Conservation (phyloP, 2,329 filamentous ascomycete genomes). For the Rhynchosporium secalis region DNA sequence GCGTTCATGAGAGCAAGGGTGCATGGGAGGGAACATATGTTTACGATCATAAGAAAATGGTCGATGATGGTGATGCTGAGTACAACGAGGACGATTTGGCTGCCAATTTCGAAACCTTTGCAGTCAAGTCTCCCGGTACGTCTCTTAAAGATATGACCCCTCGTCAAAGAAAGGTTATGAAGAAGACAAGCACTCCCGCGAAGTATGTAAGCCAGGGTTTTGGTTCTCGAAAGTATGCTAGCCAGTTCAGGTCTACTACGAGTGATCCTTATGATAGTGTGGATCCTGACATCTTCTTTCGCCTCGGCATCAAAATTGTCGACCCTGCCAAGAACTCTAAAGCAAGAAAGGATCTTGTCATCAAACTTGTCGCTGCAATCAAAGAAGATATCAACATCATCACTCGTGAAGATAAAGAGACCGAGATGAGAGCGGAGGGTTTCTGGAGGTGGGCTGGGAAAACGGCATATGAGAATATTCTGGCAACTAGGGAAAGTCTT, state of each 20-base stretch:
- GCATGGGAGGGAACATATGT: slow-evolving; percentile 35
- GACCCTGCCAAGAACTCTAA: slow-evolving; percentile 28
- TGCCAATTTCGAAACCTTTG: slow-evolving; percentile 8
- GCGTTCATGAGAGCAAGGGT: slow-evolving; percentile 35
- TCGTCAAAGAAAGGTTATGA: slow-evolving; percentile 32
- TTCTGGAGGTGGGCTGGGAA: slow-evolving; percentile 40
- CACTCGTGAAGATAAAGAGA: slow-evolving; percentile 33
- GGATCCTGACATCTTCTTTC: slow-evolving; percentile 34
- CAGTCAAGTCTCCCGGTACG: slow-evolving; percentile 23
- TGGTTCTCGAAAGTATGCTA: slow-evolving; percentile 28
- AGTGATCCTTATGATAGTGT: slow-evolving; percentile 29
- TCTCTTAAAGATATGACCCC: slow-evolving; percentile 29
- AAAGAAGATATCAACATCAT: slow-evolving; percentile 36
- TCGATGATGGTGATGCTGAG: slow-evolving; percentile 11
- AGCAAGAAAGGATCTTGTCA: slow-evolving; percentile 33
- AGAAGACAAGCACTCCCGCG: slow-evolving; percentile 25
- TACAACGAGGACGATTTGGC: slow-evolving; percentile 11
- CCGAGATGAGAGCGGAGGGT: slow-evolving; percentile 33
- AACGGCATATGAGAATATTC: slow-evolving; percentile 29
- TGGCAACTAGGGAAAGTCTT: slow-evolving; percentile 26
- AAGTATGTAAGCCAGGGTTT: slow-evolving; percentile 26
- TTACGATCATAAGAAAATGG: slow-evolving; percentile 20
- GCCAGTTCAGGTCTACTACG: slow-evolving; percentile 11
- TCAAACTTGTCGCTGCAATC: slow-evolving; percentile 33
- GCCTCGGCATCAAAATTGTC: slow-evolving; percentile 34